phyloP scores from a whole-genome alignment of 306 rosid species.

The Neltuma alba region DNA sequence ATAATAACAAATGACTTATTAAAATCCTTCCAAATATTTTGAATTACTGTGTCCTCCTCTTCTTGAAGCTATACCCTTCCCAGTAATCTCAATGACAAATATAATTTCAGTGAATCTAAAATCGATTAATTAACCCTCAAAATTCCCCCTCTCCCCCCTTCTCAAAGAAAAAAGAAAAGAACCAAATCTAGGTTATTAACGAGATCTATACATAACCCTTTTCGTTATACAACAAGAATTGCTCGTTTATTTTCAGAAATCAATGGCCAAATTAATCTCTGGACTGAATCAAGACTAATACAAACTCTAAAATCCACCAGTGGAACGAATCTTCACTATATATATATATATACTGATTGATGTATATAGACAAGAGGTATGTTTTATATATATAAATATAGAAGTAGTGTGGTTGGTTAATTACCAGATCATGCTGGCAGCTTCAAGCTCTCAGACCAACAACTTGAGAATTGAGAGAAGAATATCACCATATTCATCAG shows the following conservation, averaged over 20 bases:
- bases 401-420: constrained; percentile 5
- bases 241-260: neutral
- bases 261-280: neutral
- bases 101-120: neutral
- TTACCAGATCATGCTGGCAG: constrained; percentile 99
- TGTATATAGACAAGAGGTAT: neutral
- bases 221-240: neutral
- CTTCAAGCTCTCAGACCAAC: constrained; percentile 97
- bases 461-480: constrained; percentile 20
- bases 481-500: neutral
- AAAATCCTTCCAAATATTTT: neutral
- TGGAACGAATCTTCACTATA: neutral
- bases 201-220: neutral
- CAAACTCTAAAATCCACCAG: neutral
- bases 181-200: neutral
- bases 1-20: neutral
- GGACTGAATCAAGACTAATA: neutral
- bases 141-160: too few species aligned
- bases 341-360: neutral
- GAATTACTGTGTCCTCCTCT: neutral
- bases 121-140: neutral
- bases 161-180: neutral
- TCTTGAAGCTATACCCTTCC: neutral
- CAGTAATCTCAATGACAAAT: neutral
- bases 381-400: neutral